Percentiles rank a stretch among this genome's conserved stretches.
Evolutionary conservation across 441 rosid species (phyloP).

Genomic region (Cnidoscolus chayamansa): DNA sequence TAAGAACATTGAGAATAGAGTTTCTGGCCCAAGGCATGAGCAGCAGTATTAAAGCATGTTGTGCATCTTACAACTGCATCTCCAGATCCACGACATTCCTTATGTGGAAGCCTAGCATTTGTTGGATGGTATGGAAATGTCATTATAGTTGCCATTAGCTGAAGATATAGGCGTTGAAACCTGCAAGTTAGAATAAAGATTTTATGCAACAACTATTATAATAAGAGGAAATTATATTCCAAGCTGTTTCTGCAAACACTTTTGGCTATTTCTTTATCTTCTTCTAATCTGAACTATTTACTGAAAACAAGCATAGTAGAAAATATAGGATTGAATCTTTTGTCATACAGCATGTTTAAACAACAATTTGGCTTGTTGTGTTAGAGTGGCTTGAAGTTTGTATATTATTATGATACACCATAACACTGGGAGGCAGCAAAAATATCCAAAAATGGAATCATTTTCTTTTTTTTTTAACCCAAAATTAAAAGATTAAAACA

Average conservation of each 20-base stretch:
- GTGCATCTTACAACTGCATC: slow-evolving; percentile 20
- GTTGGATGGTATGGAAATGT: slow-evolving; percentile 26
- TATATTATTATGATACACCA: neutral
- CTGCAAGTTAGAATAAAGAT: neutral
- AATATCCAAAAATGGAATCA: too few relatives aligned
- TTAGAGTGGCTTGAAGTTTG: neutral
- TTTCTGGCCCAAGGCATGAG: slow-evolving; percentile 36
- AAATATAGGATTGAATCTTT: neutral
- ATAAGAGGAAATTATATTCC: neutral
- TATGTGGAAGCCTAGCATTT: slow-evolving; percentile 27
- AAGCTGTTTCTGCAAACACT: neutral
- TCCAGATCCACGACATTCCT: slow-evolving; percentile 31
- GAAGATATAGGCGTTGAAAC: neutral
- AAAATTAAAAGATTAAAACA: too few relatives aligned
- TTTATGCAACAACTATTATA: neutral
- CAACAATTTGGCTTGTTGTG: neutral
- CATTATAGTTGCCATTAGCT: slow-evolving; percentile 9
- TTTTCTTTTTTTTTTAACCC: too few relatives aligned
- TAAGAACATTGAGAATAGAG: slow-evolving; percentile 30
- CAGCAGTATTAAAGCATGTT: slow-evolving; percentile 26
- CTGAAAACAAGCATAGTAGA: neutral
- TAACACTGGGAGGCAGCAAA: too few relatives aligned
- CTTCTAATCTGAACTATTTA: neutral
- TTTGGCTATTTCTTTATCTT: neutral
- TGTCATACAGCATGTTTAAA: neutral